phyloP scores from a whole-genome alignment of 2,329 filamentous ascomycete species.

The Neopestalotiopsis sp. region DNA sequence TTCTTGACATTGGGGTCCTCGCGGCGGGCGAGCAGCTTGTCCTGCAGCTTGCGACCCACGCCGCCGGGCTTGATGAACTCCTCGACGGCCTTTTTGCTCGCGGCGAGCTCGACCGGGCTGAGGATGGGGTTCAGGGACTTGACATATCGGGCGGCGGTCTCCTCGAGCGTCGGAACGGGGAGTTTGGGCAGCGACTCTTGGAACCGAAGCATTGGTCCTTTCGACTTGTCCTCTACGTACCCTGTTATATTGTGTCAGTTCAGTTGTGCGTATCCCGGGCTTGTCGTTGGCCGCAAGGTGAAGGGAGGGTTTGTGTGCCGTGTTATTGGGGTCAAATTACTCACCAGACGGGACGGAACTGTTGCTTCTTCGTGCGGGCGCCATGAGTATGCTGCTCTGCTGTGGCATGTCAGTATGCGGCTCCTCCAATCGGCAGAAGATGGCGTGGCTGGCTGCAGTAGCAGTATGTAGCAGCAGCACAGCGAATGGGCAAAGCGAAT shows the following conservation, averaged over 20 bases:
- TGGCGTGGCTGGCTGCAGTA: background rate
- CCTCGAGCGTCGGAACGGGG: conserved; percentile 81
- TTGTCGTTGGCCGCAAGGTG: background rate
- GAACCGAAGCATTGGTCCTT: conserved; percentile 82
- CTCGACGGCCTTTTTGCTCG: conserved; percentile 81
- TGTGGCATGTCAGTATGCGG: conserved; percentile 33
- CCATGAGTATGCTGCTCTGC: conserved; percentile 49
- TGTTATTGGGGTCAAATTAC: conserved; percentile 20
- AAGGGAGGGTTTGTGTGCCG: background rate
- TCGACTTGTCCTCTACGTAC: conserved; percentile 80
- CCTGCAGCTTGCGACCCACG: conserved; percentile 81
- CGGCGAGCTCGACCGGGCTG: conserved; percentile 69
- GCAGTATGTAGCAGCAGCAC: background rate
- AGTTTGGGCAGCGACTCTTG: conserved; percentile 84
- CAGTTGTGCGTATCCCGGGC: background rate
- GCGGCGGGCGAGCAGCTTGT: conserved; percentile 80
- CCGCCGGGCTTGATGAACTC: conserved; percentile 91
- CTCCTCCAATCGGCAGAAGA: conserved; percentile 11
- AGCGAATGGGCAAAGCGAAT: background rate
- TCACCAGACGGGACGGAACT: conserved; percentile 62
- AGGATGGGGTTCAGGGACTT: conserved; percentile 80
- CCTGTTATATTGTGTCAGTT: conserved; percentile 49
- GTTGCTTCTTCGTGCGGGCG: conserved; percentile 58
- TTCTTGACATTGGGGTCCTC: conserved; percentile 85
- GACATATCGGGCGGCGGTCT: conserved; percentile 81